These are phyloP conservation scores for Coniochaeta hoffmannii DNA, from an alignment of 2,329 filamentous ascomycete species.

Conservation along the genomic window DNA sequence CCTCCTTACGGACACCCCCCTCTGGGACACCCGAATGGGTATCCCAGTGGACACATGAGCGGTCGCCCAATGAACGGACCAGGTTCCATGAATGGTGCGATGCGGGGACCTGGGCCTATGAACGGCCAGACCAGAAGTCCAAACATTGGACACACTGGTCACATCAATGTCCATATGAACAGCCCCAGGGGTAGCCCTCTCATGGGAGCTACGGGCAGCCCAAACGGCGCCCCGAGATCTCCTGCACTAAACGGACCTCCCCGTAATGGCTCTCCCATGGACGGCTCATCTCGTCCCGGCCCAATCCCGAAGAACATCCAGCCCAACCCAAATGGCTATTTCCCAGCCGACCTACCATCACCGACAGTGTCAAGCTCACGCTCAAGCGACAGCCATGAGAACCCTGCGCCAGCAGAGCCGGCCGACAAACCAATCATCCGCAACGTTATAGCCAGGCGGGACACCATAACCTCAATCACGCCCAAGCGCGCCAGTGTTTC, in stretches of 20 bases:
- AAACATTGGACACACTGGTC: not conserved
- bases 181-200: not conserved
- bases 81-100: not conserved
- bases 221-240: not conserved
- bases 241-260: not conserved
- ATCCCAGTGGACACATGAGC: not conserved
- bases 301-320: not conserved
- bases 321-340: not conserved
- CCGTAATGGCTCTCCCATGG: not conserved
- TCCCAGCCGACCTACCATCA: constrained; percentile 25
- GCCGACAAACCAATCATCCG: constrained; percentile 34
- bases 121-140: not conserved
- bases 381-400: constrained; percentile 31
- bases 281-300: not conserved
- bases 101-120: not conserved
- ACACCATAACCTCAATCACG: constrained; percentile 39
- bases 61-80: not conserved
- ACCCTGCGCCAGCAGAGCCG: constrained; percentile 17
- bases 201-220: not conserved
- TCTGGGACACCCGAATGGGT: not conserved
- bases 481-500: constrained; percentile 40
- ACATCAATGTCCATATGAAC: not conserved
- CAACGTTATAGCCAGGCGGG: constrained; percentile 40
- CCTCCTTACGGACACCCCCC: not conserved
- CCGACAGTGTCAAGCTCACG: constrained; percentile 32